Evolutionary conservation across 2,329 filamentous ascomycete species (phyloP).

Genomic region (Aphanoascus verrucosus): DNA sequence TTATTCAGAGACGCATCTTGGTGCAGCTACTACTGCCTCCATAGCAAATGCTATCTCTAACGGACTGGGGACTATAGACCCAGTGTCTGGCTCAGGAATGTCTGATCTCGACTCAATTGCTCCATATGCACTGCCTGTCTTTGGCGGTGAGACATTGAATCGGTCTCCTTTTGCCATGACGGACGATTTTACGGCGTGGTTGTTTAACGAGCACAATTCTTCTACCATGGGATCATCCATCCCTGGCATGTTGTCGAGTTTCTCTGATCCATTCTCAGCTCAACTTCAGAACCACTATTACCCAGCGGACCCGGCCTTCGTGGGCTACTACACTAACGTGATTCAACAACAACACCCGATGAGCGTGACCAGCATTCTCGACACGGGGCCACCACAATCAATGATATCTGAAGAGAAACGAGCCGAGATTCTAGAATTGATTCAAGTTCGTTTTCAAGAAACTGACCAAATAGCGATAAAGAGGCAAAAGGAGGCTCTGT

Average conservation of each 20-base stretch:
- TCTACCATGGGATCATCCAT: constrained; percentile 42
- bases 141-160: constrained; percentile 71
- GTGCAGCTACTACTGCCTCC: constrained; percentile 19
- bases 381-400: constrained; percentile 67
- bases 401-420: constrained; percentile 80
- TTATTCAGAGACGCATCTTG: constrained; percentile 8
- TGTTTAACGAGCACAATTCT: constrained; percentile 60
- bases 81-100: constrained; percentile 21
- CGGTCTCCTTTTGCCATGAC: constrained; percentile 81
- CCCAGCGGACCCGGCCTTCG: constrained; percentile 40
- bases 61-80: constrained; percentile 20
- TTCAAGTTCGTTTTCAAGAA: constrained; percentile 71
- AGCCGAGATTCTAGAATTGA: constrained; percentile 69
- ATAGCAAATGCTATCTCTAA: constrained; percentile 22
- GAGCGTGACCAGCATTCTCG: constrained; percentile 77
- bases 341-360: constrained; percentile 62
- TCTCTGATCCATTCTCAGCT: constrained; percentile 30
- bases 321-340: constrained; percentile 39
- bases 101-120: constrained; percentile 29
- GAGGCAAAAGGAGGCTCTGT: constrained; percentile 62
- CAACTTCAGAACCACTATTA: constrained; percentile 43
- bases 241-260: constrained; percentile 33
- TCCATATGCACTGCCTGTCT: constrained; percentile 61
- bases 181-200: constrained; percentile 75
- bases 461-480: constrained; percentile 62